Evolutionary conservation across 2,329 filamentous ascomycete species (phyloP), one percentile per base, ranked within the genome.

Genomic region (Mollisia scopiformis): DNA sequence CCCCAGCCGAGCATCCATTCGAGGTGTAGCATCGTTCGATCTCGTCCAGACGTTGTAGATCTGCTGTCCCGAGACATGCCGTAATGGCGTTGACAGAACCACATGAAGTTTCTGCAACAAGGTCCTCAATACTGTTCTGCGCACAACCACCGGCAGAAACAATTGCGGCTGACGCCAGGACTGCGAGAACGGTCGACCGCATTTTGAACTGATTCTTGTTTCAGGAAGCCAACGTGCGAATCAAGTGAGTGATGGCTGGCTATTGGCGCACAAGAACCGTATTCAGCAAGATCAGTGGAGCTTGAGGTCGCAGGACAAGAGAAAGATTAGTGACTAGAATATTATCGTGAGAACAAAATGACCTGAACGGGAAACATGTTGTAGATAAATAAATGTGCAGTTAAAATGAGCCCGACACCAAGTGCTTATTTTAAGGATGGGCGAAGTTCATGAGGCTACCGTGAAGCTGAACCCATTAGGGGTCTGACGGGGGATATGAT

Each of bases 1-100:
- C 66, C 23, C 50, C 41, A 11, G 47, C 50, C 10, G 58, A 46
- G 55, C 70, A 72, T 41, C 69, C 69, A 13, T 55, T 62, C 31
- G 56, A 56, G 46, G 59, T 49, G 41, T 66, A 69, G 43, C 70
- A 72, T 55, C 62, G 55, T 41, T 66, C 62, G 16, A 71, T 63
- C 25, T 66, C 61, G 28, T 64, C 57, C 39, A 67, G 37, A 3
- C 49, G 41, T 25, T 62, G 41, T 3, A 68, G 54, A 54, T 66
- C 61, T 25, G 57, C 52, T 50, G 43, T 27, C 16, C 28, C 41
- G 10, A 72, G 62, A 58, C 69, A 71, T 61, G 61, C 55, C 23
- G 62, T 53, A 37, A 72, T 65, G 14, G 28, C 52, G 14, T 62
- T 43, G 25, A 59, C 46, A 28, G 62, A 47, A 14, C 66, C 69